Evolutionary conservation across 345 rosid genomes (phyloP).

Genomic region (Conringia planisiliqua): DNA sequence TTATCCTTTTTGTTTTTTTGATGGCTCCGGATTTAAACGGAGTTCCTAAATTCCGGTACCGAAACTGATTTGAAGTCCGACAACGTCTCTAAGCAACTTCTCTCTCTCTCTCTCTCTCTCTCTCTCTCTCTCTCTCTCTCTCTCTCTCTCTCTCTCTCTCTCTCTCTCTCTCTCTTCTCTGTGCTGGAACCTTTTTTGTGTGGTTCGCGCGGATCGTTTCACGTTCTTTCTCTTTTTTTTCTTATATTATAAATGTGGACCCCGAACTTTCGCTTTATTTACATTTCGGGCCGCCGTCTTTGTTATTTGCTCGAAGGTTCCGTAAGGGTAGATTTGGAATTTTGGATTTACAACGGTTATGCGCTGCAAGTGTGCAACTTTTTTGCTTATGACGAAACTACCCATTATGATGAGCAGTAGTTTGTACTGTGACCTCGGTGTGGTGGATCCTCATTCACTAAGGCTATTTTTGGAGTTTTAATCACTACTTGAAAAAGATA

Average conservation of each 20-base stretch:
- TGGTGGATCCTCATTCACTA: neutral
- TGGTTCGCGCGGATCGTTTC: conserved; percentile 51
- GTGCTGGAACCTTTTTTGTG: conserved; percentile 39
- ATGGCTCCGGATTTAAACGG: conserved; percentile 60
- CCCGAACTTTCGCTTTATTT: conserved; percentile 21
- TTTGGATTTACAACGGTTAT: conserved; percentile 23
- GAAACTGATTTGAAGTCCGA: conserved; percentile 67
- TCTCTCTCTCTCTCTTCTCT: conserved; percentile 35
- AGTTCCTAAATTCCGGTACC: conserved; percentile 64
- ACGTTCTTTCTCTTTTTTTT: conserved; percentile 31
- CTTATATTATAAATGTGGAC: conserved; percentile 29
- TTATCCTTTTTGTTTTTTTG: neutral
- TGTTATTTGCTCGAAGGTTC: conserved; percentile 15
- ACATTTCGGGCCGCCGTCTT: conserved; percentile 33
- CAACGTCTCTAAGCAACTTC: conserved; percentile 62
- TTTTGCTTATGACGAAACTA: neutral
- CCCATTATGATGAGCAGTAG: neutral
- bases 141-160: no score
- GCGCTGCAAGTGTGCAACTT: conserved; percentile 21
- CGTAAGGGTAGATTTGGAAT: conserved; percentile 29
- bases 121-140: no score
- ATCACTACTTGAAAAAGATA: neutral
- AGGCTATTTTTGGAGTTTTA: neutral
- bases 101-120: no score
- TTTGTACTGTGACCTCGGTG: neutral